These are phyloP conservation scores for Lenwebbia sp. DNA, from an alignment of 345 rosid species.

Conservation along the genomic window DNA sequence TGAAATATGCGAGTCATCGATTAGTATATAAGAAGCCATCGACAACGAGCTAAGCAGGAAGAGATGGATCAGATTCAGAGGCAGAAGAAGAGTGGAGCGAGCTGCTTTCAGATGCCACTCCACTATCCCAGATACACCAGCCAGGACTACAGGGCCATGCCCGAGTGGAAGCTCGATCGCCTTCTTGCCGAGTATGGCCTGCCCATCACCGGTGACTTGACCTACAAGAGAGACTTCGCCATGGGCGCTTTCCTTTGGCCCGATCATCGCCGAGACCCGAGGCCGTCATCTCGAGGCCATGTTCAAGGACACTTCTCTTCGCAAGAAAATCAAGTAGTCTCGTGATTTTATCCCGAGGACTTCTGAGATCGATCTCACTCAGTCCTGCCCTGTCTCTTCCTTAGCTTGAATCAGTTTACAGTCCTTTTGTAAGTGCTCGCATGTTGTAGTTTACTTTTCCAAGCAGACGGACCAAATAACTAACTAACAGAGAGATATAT, in stretches of 20 bases:
- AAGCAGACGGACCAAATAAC: not conserved
- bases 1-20: not conserved
- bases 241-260: slow-evolving; percentile 59
- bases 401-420: not conserved
- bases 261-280: not conserved
- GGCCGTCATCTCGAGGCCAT: not conserved
- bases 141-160: slow-evolving; percentile 44
- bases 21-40: not conserved
- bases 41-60: not conserved
- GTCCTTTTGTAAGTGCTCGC: not conserved
- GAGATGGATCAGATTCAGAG: not conserved
- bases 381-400: not conserved
- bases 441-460: not conserved
- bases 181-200: slow-evolving; percentile 47
- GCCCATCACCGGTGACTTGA: slow-evolving; percentile 19
- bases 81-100: not conserved
- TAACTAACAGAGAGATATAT: not conserved
- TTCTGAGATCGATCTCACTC: not conserved
- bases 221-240: slow-evolving; percentile 33
- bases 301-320: not conserved
- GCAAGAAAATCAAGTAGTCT: not conserved
- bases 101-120: slow-evolving; percentile 48
- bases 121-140: slow-evolving; percentile 47
- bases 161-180: slow-evolving; percentile 46
- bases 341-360: not conserved